Percentiles rank a stretch among this genome's conserved stretches.
phyloP scores from a whole-genome alignment of 169 alveolate genomes.

The Pseudocohnilembus persalinus region DNA sequence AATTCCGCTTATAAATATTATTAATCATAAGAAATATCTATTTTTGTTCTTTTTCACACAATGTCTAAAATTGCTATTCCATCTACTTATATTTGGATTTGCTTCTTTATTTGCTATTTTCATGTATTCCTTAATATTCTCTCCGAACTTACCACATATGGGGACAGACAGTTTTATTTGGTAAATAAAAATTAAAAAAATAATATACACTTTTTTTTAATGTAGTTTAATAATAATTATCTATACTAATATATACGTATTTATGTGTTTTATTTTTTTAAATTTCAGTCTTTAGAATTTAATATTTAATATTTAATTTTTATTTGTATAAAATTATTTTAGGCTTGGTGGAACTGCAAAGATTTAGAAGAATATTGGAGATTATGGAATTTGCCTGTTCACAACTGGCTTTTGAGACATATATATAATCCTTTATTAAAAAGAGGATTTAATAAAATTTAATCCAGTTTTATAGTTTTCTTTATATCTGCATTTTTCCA shows the following conservation, averaged over 20 bases:
- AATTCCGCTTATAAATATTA: conserved; percentile 26
- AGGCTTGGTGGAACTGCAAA: conserved; percentile 57
- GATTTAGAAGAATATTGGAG: conserved; percentile 52
- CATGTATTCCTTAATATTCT: conserved; percentile 27
- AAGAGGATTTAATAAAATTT: conserved; percentile 34
- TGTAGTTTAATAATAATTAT: background rate
- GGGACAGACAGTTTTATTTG: conserved; percentile 37
- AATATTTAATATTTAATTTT: too few species aligned
- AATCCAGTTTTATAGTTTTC: conserved; percentile 35
- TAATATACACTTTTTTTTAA: background rate
- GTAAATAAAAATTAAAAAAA: background rate
- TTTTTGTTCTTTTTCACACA: conserved; percentile 18
- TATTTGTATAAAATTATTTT: background rate
- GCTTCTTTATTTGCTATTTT: conserved; percentile 27
- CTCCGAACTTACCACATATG: conserved; percentile 32
- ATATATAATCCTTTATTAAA: conserved; percentile 40
- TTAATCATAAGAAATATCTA: conserved; percentile 2
- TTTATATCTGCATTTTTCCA: conserved; percentile 41
- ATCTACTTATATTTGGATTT: conserved; percentile 40
- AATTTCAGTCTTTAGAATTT: too few species aligned
- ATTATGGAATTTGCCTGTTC: conserved; percentile 52
- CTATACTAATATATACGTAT: too few species aligned
- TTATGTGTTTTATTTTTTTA: too few species aligned
- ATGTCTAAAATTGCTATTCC: conserved; percentile 38
- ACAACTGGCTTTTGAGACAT: conserved; percentile 45